Percentiles rank a stretch among this genome's conserved stretches.
phyloP scores from a whole-genome alignment of 2,329 filamentous ascomycete species.

The Chaetomiaceae sp. region DNA sequence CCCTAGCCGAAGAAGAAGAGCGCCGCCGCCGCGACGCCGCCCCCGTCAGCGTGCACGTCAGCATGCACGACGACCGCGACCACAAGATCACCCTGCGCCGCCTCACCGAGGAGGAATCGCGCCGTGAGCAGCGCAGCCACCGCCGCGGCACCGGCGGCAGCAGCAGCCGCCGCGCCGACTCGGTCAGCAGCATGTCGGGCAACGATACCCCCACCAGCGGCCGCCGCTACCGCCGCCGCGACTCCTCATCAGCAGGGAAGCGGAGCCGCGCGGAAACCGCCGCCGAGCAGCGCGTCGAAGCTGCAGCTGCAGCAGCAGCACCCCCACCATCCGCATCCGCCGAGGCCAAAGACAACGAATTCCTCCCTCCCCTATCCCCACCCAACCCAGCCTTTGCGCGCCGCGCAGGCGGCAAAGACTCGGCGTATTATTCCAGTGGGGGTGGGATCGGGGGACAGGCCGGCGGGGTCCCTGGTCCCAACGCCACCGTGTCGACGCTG shows the following conservation, averaged over 20 bases:
- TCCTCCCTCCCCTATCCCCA: slow-evolving; percentile 40
- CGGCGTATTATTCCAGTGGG: slow-evolving; percentile 51
- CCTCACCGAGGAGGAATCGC: slow-evolving; percentile 54
- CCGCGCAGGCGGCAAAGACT: slow-evolving; percentile 52
- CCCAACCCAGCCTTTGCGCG: slow-evolving; percentile 53
- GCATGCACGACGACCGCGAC: slow-evolving; percentile 56
- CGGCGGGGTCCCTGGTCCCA: slow-evolving; percentile 34
- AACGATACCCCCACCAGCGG: slow-evolving; percentile 45
- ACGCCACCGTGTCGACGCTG: slow-evolving; percentile 43
- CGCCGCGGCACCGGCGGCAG: no score
- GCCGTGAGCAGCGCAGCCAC: slow-evolving; percentile 31
- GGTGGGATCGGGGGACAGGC: slow-evolving; percentile 34
- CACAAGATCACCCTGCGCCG: slow-evolving; percentile 57
- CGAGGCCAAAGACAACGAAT: slow-evolving; percentile 20
- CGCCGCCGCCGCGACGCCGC: slow-evolving; percentile 29
- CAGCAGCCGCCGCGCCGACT: slow-evolving; percentile 38
- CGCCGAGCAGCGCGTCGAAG: slow-evolving; percentile 41
- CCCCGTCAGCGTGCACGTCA: slow-evolving; percentile 39
- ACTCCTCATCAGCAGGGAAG: no score
- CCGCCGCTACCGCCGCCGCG: slow-evolving; percentile 50
- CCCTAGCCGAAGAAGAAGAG: slow-evolving; percentile 44
- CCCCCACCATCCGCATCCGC: not conserved
- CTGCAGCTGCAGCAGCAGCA: no score
- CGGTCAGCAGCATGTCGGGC: slow-evolving; percentile 52
- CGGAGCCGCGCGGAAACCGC: no score